Evolutionary conservation across 225 moss, liverwort and hornwort species (phyloP).

Genomic region (Thuidium tamariscinum): DNA sequence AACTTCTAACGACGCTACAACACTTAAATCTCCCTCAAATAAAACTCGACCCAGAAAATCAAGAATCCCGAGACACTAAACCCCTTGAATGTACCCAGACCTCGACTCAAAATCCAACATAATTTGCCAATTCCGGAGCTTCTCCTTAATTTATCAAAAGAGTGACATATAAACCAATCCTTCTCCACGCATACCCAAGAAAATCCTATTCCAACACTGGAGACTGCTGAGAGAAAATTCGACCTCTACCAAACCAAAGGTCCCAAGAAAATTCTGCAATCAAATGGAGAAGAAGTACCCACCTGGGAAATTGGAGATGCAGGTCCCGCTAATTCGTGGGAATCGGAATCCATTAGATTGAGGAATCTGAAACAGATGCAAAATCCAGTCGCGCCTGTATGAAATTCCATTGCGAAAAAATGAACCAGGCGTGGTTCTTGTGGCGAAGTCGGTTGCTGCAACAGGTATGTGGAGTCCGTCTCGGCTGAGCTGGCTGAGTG

Average conservation of each 20-base stretch:
- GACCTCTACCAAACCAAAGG: not conserved
- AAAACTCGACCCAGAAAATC: not conserved
- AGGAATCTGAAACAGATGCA: not conserved
- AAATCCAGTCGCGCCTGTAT: not conserved
- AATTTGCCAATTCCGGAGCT: not conserved
- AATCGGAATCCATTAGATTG: not conserved
- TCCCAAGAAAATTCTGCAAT: not conserved
- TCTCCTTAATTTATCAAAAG: not conserved
- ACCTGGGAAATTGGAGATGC: not conserved
- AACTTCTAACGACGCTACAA: not conserved
- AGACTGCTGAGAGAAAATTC: not conserved
- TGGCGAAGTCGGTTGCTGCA: not conserved
- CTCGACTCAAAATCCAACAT: not conserved
- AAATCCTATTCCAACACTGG: not conserved
- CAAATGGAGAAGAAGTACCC: not conserved
- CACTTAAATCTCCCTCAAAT: not conserved
- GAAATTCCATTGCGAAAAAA: not conserved
- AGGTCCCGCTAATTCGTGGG: not conserved
- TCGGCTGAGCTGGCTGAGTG: too few species aligned
- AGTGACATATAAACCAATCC: not conserved
- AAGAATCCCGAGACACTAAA: not conserved
- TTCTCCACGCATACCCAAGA: not conserved
- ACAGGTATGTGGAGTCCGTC: not conserved
- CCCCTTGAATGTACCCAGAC: not conserved
- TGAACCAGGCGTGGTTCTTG: not conserved